Percentiles rank a stretch among this genome's conserved stretches.
These are phyloP conservation scores for Eucalyptus marginata DNA, from an alignment of 345 rosid genomes.

Conservation along the genomic window DNA sequence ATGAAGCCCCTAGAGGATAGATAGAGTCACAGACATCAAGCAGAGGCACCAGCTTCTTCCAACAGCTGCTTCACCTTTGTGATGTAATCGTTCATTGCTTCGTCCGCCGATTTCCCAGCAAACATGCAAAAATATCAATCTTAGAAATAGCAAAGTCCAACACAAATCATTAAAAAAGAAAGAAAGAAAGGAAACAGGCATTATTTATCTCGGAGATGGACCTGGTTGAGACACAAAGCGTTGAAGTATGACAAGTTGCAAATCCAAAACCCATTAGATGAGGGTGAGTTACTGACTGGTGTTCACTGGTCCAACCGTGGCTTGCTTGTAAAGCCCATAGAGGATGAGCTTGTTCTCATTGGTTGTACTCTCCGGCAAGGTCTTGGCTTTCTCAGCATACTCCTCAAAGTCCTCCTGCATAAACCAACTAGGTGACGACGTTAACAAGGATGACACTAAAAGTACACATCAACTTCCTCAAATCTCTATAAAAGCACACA, in stretches of 20 bases:
- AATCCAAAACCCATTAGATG: not conserved
- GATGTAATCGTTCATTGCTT: constrained; percentile 11
- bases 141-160: not conserved
- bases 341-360: constrained; percentile 65
- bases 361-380: constrained; percentile 40
- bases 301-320: constrained; percentile 64
- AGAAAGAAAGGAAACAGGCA: not conserved
- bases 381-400: constrained; percentile 28
- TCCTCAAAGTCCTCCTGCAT: constrained; percentile 35
- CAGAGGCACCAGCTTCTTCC: constrained; percentile 2
- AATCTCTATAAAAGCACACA: not conserved
- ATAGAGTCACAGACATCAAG: not conserved
- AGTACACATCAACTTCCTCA: not conserved
- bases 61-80: constrained; percentile 10
- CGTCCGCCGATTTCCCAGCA: constrained; percentile 5
- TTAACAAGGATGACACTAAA: not conserved
- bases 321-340: constrained; percentile 79
- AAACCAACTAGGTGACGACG: not conserved
- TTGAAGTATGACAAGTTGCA: not conserved
- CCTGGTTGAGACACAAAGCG: not conserved
- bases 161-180: not conserved
- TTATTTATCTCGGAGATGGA: not conserved
- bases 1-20: not conserved
- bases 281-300: constrained; percentile 31
- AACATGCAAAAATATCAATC: not conserved